Evolutionary conservation across 1,284 basidiomycete species (phyloP), one percentile per base, ranked within the genome.

Genomic region (Trametes pubescens): DNA sequence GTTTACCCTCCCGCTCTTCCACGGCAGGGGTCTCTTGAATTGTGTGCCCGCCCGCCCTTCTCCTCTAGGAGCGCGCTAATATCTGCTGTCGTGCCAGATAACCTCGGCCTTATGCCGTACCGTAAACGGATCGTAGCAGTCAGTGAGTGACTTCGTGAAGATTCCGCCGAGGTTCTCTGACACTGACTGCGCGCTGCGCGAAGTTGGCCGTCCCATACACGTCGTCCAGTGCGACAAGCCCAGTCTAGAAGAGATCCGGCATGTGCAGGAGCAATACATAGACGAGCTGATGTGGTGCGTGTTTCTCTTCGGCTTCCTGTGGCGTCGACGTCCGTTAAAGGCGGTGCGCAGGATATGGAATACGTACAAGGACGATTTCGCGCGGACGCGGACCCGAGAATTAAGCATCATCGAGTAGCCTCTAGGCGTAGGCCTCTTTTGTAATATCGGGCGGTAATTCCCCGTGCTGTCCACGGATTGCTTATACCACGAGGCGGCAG

Each of bases 1-100:
- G 0, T 99, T 99, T 75, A 99, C 97, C 0, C 79, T 99, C n/a
- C 97, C 97, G 24, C 77, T 97, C 47, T 97, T 98, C 78, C 95
- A 97, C 76, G 96, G 96, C 4, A 82, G 95, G 68, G 94, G 95
- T 5, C 78, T 99, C 55, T 84, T 98, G 71, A 98, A 98, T 77
- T 97, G 95, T 95, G 67, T 51, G 90, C 18, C 16, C 35, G 16
- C 29, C 18, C 22, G 13, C n/a, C 1, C 46, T 26, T 38, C 34
- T 48, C 22, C 38, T 47, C 9, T 26, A 2, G 9, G 24, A 13
- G 13, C 52, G 22, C n/a, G 13, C 52, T 54, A 14, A 54, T 24
- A 7, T 38, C 14, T 43, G 18, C 53, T 26, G 58, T 56, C 32
- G 59, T 54, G 2, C 4, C 66, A 94, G 93, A 97, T 79, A 96